Base-by-base conservation (phyloP, 2,329 filamentous ascomycete species). In the Cordyceps fumosorosea region DNA sequence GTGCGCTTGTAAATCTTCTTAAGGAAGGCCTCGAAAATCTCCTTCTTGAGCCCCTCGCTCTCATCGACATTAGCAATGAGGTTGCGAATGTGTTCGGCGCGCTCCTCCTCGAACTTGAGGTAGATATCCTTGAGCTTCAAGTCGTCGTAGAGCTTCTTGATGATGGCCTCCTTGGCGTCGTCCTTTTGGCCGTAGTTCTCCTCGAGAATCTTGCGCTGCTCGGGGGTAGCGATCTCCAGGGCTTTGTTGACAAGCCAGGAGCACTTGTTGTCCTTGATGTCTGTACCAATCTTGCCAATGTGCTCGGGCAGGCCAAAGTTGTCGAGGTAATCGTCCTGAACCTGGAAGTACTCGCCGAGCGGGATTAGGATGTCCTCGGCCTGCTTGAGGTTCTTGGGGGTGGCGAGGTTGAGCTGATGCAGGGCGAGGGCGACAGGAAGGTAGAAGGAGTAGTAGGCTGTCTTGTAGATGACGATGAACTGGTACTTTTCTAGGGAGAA, bases 401-500 rank as follows among this genome's bases (percentile, higher is more conserved):
- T 95, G 24, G 93, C 95, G 64, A 93, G 82, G 72, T 91, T 88
- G 68, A 93, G 85, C 78, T 92, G 89, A 81, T 93, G 82, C 69
- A 99, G 83, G 5, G 95, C 91, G 51, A 99, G 85, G 11, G 92
- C 93, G 62, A 99, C 92, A 63, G 95, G 95, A 16, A 99, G 89
- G 80, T 98, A 98, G 84, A 99, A 99, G 72, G 90, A 96, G 83
- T 99, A 99, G 82, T 96, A 99, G 57, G 95, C 93, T 26, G 95
- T 99, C 87, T 99, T 99, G 87, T 96, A 98, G 78, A 96, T 90
- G 79, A 99, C 95, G 72, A 99, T 99, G 83, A 98, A 99, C 70
- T 83, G 87, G 82, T 96, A 96, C 83, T 96, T 99, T 65, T 93
- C 84, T 77, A 97, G 83, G 76, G 87, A 92, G 83, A 99, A 99